Percentiles rank a stretch among this genome's conserved stretches.
Evolutionary conservation across 805 yeast genomes (phyloP).

Genomic region (Citeromyces nyonsensis): DNA sequence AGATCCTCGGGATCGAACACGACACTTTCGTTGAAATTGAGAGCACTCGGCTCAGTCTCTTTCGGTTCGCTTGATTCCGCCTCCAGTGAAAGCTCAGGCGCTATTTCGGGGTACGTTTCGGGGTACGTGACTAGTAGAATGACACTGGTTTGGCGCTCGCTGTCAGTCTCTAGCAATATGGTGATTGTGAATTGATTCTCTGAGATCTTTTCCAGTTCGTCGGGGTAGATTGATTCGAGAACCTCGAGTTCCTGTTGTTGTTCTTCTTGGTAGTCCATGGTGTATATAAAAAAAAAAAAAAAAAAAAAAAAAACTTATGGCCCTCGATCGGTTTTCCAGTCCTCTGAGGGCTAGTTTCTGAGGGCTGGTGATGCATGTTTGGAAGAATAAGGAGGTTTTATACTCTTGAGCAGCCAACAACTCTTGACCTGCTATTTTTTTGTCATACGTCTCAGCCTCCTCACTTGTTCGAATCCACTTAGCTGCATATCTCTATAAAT

Average conservation of each 20-base stretch:
- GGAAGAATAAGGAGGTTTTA: too few species aligned
- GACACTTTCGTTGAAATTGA: constrained; percentile 28
- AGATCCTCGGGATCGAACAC: constrained; percentile 36
- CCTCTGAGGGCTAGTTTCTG: too few species aligned
- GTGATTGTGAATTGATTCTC: constrained; percentile 38
- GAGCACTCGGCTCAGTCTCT: constrained; percentile 26
- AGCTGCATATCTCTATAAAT: too few species aligned
- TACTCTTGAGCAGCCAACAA: too few species aligned
- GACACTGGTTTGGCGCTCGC: constrained; percentile 42
- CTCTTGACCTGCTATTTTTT: too few species aligned
- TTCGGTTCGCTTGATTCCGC: constrained; percentile 19
- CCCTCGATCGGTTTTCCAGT: too few species aligned
- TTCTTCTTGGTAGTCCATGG: constrained; percentile 70
- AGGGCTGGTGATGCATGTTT: too few species aligned
- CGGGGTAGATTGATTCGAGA: constrained; percentile 84
- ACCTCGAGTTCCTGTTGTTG: constrained; percentile 85
- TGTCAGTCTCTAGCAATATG: constrained; percentile 51
- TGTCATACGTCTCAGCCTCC: too few species aligned
- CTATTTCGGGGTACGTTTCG: constrained; percentile 65
- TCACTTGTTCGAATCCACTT: too few species aligned
- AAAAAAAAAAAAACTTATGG: not conserved
- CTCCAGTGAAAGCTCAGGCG: constrained; percentile 39
- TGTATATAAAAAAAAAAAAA: not conserved
- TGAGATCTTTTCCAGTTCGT: constrained; percentile 44
- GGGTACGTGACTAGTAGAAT: constrained; percentile 57